Percentiles rank a stretch among this genome's conserved stretches.
Evolutionary conservation across 169 alveolate species (phyloP).

Genomic region (Cardiosporidium cionae): DNA sequence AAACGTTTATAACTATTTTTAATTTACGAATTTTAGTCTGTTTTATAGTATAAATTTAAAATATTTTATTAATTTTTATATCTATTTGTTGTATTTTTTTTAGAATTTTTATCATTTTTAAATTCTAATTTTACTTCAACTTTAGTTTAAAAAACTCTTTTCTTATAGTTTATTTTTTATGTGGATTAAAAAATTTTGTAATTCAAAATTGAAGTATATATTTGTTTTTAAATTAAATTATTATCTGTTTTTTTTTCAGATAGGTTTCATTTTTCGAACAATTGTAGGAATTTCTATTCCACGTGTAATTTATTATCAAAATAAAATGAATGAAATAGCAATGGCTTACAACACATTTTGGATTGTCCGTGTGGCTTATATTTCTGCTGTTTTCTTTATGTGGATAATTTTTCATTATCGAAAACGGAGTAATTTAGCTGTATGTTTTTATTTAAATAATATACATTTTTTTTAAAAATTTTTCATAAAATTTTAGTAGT

Average conservation of each 20-base stretch:
- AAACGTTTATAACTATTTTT: too few species aligned
- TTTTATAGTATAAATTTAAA: too few species aligned
- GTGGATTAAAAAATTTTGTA: too few species aligned
- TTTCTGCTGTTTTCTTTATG: conserved; percentile 55
- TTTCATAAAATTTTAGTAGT: background rate
- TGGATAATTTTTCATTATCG: conserved; percentile 73
- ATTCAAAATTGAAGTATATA: too few species aligned
- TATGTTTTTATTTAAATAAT: conserved; percentile 7
- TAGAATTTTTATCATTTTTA: too few species aligned
- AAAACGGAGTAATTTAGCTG: conserved; percentile 15
- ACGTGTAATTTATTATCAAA: conserved; percentile 36
- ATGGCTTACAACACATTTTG: conserved; percentile 49
- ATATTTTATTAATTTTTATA: too few species aligned
- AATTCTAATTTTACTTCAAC: too few species aligned
- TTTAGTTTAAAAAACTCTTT: too few species aligned
- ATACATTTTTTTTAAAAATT: background rate
- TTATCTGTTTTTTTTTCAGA: conserved; percentile 10
- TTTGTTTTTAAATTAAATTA: background rate
- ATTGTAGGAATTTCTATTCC: conserved; percentile 59
- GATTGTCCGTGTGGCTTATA: conserved; percentile 73
- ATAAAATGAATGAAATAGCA: background rate
- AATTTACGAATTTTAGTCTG: too few species aligned
- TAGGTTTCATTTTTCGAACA: conserved; percentile 70
- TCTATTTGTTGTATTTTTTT: too few species aligned
- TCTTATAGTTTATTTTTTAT: too few species aligned